A percentile compares a stretch with the other conserved stretches of the same genome.
Conservation (phyloP, 2,329 filamentous ascomycete species). For the Xylaria sp. region DNA sequence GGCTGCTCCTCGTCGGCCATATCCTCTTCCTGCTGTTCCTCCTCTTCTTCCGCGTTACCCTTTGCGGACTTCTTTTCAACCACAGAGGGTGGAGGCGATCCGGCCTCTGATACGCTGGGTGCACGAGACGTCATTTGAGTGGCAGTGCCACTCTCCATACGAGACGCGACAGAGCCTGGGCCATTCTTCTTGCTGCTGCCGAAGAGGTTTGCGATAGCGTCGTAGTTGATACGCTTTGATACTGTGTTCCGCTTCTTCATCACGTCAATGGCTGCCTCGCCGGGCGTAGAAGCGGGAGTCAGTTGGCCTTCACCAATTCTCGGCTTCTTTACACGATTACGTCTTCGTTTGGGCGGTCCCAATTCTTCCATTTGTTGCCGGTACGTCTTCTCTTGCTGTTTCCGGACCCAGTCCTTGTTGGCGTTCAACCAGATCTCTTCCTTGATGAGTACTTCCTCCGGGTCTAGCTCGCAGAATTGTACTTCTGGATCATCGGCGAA, state of each 20-base stretch:
- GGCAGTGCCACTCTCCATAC: constrained; percentile 39
- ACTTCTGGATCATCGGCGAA: constrained; percentile 91
- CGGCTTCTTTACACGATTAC: constrained; percentile 45
- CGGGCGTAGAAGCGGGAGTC: constrained; percentile 60
- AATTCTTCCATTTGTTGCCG: constrained; percentile 57
- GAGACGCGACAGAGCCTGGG: constrained; percentile 44
- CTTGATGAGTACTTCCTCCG: constrained; percentile 73
- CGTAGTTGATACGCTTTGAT: constrained; percentile 72
- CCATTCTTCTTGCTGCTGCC: constrained; percentile 41
- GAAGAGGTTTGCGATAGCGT: constrained; percentile 55
- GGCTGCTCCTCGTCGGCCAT: constrained; percentile 35
- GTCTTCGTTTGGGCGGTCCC: constrained; percentile 51
- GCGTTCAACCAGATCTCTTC: constrained; percentile 91
- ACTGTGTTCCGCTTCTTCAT: constrained; percentile 59
- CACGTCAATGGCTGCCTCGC: constrained; percentile 63
- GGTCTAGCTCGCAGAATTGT: constrained; percentile 66
- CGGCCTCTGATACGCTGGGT: constrained; percentile 31
- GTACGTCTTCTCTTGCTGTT: constrained; percentile 78
- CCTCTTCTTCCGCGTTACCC: constrained; percentile 32
- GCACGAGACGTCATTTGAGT: constrained; percentile 34
- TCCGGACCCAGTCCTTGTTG: constrained; percentile 88
- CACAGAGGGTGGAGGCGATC: constrained; percentile 25
- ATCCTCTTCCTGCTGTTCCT: constrained; percentile 32
- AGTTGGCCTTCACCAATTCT: constrained; percentile 60
- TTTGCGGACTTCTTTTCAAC: constrained; percentile 33